Evolutionary conservation across 257 asterid species (phyloP), one percentile per base, ranked within the genome.

Genomic region (Eucommia ulmoides): DNA sequence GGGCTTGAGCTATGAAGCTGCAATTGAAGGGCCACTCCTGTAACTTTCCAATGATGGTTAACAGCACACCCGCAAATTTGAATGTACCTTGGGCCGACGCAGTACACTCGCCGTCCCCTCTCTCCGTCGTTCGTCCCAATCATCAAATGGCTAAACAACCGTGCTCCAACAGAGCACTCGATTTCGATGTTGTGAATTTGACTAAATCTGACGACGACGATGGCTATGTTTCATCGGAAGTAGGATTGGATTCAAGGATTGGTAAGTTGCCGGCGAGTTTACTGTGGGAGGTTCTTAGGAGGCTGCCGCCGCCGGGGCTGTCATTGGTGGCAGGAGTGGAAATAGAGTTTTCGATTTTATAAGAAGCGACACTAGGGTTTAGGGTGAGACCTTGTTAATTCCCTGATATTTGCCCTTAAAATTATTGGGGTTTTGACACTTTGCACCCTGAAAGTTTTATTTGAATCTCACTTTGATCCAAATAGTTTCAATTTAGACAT

Each of bases 21-120:
- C n/a, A n/a, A n/a, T n/a, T n/a, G 54, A 83, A 77, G 67, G 99
- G 99, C 24, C 99, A 91, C 16, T 45, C 35, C 9, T 91, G 96
- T 49, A 58, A 58, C 9, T 7, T 66, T 3, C 23, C 76, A 2
- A 23, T 55, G 5, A 42, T 10, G 10, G 29, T 23, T 9, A 60
- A 17, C 11, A 68, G 59, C 20, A 67, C 45, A 10, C n/a, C n/a
- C n/a, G n/a, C n/a, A n/a, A n/a, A n/a, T n/a, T n/a, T n/a, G n/a
- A 49, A 73, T 22, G 55, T 80, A 7, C 63, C 69, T 7, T 59
- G 62, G 19, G 63, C 45, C 8, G 70, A 51, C 3, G 59, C 70
- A 9, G 49, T 72, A 2, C 65, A 74, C 11, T 45, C 50, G 25
- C 38, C 63, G 46, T 53, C 80, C 44, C 75, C 79, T 10, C 48